Conservation (phyloP, 306 rosid species). For the Rosa lucieae region DNA sequence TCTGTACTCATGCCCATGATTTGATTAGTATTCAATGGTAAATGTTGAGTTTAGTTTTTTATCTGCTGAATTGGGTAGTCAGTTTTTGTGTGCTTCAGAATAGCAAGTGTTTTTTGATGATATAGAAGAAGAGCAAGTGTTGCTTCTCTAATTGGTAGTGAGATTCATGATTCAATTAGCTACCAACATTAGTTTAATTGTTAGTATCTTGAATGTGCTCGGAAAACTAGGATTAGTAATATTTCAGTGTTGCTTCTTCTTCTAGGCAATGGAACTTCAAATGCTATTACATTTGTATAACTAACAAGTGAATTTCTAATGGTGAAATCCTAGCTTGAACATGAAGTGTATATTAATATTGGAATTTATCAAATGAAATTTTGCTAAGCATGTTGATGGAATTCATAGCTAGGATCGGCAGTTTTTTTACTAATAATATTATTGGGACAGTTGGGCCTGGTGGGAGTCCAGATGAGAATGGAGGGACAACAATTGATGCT, state of each 20-base stretch:
- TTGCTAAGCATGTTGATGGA: neutral
- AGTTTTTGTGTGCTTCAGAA: neutral
- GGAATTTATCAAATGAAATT: neutral
- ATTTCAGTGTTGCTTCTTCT: neutral
- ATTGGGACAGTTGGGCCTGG: too few species aligned
- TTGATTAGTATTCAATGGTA: neutral
- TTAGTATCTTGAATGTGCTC: neutral
- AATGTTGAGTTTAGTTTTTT: neutral
- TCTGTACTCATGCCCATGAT: neutral
- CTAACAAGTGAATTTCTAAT: neutral
- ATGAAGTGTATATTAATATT: neutral
- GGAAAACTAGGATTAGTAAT: neutral
- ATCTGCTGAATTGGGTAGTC: slow-evolving; percentile 8
- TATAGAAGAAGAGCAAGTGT: neutral
- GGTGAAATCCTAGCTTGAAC: neutral
- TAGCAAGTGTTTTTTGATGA: too few species aligned
- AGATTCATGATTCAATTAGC: neutral
- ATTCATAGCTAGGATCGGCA: neutral
- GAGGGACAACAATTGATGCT: too few species aligned
- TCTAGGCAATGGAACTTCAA: neutral
- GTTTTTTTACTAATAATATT: too few species aligned
- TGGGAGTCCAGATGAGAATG: too few species aligned
- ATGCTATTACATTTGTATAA: neutral
- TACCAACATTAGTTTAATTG: neutral
- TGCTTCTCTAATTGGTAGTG: neutral